Evolutionary conservation across 129 eudicot genomes (phyloP).

Genomic region (Dittrichia graveolens): DNA sequence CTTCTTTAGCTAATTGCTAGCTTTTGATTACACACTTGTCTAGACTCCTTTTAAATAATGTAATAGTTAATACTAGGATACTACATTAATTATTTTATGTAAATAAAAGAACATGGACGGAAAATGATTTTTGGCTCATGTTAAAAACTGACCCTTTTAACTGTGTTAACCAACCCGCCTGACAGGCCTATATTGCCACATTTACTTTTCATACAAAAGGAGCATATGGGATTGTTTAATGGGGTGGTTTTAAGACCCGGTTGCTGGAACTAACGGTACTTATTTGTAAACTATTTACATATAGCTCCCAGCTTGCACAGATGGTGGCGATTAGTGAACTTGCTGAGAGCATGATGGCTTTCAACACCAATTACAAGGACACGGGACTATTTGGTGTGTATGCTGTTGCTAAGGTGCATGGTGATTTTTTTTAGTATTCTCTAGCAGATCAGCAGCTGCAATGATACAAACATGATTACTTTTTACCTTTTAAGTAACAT

Average conservation of each 20-base stretch:
- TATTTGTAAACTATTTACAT: constrained; percentile 1
- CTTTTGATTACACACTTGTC: too few relatives aligned
- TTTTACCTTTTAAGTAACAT: not conserved
- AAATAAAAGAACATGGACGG: too few relatives aligned
- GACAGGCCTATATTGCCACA: too few relatives aligned
- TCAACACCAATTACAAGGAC: constrained; percentile 93
- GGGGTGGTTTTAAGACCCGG: not conserved
- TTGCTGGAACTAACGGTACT: not conserved
- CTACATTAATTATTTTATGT: too few relatives aligned
- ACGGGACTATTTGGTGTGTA: constrained; percentile 97
- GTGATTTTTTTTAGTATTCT: not conserved
- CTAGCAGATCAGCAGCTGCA: too few relatives aligned
- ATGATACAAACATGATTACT: not conserved
- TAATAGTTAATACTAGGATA: too few relatives aligned
- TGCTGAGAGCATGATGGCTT: constrained; percentile 97
- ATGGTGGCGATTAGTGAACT: constrained; percentile 81
- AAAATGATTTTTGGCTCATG: too few relatives aligned
- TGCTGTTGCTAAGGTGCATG: constrained; percentile 84
- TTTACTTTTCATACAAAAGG: not conserved
- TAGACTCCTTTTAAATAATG: too few relatives aligned
- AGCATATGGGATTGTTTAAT: not conserved
- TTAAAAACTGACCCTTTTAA: too few relatives aligned
- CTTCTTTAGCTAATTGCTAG: not conserved
- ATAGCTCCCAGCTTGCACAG: constrained; percentile 84
- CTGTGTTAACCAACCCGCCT: too few relatives aligned